Percentiles rank a stretch among this genome's conserved stretches.
These are phyloP conservation scores for Curvularia lunata DNA, from an alignment of 2,329 filamentous ascomycete genomes.

Conservation along the genomic window DNA sequence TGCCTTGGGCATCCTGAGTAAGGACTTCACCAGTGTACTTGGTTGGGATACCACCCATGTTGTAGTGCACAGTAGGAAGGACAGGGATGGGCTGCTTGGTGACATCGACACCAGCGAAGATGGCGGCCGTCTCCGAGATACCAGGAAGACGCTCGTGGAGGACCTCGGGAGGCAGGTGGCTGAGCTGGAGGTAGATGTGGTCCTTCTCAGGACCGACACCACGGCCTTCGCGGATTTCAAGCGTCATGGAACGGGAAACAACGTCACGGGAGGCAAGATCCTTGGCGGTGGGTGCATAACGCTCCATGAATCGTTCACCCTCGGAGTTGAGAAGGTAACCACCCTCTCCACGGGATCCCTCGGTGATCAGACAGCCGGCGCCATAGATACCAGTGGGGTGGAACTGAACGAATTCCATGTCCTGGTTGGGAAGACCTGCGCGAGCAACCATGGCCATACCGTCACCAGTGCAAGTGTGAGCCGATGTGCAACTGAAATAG, in stretches of 20 bases:
- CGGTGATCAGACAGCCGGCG: constrained; percentile 92
- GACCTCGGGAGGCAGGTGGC: constrained; percentile 89
- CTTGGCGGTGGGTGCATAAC: constrained; percentile 96
- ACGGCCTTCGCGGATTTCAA: constrained; percentile 96
- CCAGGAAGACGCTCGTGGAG: constrained; percentile 95
- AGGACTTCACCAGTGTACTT: constrained; percentile 97
- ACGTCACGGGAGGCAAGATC: constrained; percentile 96
- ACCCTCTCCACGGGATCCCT: constrained; percentile 97
- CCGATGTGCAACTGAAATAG: constrained; percentile 98
- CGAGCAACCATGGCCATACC: constrained; percentile 99
- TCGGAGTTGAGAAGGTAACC: constrained; percentile 97
- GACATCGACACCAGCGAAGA: constrained; percentile 96
- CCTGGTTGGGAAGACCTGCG: constrained; percentile 96
- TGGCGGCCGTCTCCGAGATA: constrained; percentile 97
- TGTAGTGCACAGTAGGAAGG: constrained; percentile 97
- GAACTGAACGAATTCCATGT: constrained; percentile 99
- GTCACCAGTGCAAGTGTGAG: constrained; percentile 98
- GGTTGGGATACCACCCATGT: constrained; percentile 99
- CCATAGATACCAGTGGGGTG: constrained; percentile 99
- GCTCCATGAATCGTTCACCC: constrained; percentile 99
- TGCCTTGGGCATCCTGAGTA: constrained; percentile 81
- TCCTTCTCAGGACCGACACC: constrained; percentile 97
- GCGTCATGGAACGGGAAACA: constrained; percentile 95
- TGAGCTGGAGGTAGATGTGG: constrained; percentile 97
- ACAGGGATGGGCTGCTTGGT: constrained; percentile 97